Conservation (phyloP, 2,329 filamentous ascomycete species). For the Byssochlamys sp. region DNA sequence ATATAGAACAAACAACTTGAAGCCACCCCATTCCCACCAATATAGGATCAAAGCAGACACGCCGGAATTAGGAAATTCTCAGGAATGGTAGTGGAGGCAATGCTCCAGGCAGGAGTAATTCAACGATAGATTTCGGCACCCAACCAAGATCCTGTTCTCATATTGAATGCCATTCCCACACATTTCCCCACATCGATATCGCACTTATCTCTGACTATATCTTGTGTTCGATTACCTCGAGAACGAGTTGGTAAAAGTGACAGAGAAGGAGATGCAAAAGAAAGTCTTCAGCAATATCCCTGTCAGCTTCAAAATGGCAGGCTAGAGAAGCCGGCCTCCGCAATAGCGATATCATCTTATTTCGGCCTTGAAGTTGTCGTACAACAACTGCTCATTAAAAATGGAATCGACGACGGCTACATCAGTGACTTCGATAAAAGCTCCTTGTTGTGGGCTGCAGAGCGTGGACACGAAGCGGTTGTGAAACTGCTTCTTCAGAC, state of each 20-base stretch:
- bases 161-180: too few species aligned
- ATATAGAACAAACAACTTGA: too few species aligned
- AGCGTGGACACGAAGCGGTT: neutral
- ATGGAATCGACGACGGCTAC: neutral
- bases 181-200: neutral
- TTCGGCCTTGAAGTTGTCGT: neutral
- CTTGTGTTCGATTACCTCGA: constrained; percentile 26
- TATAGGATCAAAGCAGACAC: too few species aligned
- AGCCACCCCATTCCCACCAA: too few species aligned
- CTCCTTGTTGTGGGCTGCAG: neutral
- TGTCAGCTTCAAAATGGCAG: constrained; percentile 9
- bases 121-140: too few species aligned
- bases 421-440: neutral
- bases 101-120: too few species aligned
- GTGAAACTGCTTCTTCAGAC: neutral
- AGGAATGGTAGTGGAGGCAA: too few species aligned
- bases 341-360: neutral
- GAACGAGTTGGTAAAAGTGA: constrained; percentile 1
- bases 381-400: neutral
- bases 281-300: constrained; percentile 19
- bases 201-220: constrained; percentile 33
- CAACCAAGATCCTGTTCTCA: too few species aligned
- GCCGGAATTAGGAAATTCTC: too few species aligned
- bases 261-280: neutral
- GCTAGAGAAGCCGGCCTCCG: neutral